Evolutionary conservation across 2,329 filamentous ascomycete species (phyloP).

Genomic region (Pseudofabraea citricarpa): DNA sequence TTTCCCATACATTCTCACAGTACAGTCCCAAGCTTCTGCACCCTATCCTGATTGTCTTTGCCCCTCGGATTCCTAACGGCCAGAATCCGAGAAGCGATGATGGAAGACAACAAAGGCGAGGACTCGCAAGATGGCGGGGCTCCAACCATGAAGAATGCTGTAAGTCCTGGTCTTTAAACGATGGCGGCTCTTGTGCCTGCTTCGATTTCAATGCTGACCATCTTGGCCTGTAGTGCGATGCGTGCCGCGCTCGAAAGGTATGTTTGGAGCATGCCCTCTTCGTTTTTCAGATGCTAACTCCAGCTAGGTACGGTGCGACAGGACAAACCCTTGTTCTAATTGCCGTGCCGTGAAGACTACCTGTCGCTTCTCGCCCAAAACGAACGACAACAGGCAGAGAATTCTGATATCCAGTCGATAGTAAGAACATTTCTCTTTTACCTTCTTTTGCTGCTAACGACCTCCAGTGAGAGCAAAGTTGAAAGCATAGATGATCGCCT

Average conservation of each 20-base stretch:
- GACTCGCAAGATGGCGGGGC: no score
- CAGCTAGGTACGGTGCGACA: background rate
- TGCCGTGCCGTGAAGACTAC: background rate
- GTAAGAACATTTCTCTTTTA: conserved; percentile 2
- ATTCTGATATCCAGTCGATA: conserved; percentile 14
- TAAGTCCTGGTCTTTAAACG: background rate
- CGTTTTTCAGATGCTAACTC: background rate
- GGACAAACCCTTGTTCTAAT: background rate
- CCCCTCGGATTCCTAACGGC: background rate
- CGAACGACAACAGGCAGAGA: conserved; percentile 7
- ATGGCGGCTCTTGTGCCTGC: background rate
- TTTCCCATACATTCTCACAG: background rate
- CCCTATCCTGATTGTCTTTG: background rate
- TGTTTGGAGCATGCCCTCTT: background rate
- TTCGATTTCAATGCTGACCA: background rate
- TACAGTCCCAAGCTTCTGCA: background rate
- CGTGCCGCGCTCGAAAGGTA: background rate
- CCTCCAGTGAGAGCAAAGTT: conserved; percentile 10
- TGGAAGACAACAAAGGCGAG: background rate
- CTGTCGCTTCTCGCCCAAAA: conserved; percentile 2
- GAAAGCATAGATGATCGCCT: conserved; percentile 12
- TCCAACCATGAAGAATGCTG: background rate
- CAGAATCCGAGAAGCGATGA: background rate
- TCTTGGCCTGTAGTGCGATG: background rate
- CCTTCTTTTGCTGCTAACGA: background rate